Evolutionary conservation across 345 rosid genomes (phyloP).

Genomic region (Trapa bicornis): DNA sequence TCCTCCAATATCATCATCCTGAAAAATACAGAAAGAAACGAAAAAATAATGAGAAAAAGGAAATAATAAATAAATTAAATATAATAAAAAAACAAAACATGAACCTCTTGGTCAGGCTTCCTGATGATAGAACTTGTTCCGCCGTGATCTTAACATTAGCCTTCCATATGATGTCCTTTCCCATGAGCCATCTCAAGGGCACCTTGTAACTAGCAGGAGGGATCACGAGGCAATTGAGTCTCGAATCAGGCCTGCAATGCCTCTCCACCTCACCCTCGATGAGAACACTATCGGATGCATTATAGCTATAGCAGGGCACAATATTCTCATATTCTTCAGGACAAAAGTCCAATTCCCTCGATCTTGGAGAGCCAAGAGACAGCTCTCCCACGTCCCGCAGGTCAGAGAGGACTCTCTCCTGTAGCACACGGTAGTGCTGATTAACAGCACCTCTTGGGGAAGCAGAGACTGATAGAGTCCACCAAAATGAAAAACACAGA

Average conservation of each 20-base stretch:
- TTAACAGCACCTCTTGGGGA: slow-evolving; percentile 57
- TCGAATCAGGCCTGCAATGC: slow-evolving; percentile 40
- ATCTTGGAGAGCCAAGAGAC: slow-evolving; percentile 58
- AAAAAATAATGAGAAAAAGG: neutral
- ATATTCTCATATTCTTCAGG: slow-evolving; percentile 48
- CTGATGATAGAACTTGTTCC: slow-evolving; percentile 88
- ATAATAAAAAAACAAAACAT: slow-evolving; percentile 3
- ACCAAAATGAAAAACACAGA: slow-evolving; percentile 79
- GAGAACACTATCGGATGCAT: slow-evolving; percentile 31
- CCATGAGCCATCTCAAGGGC: slow-evolving; percentile 97
- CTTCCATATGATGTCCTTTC: slow-evolving; percentile 88
- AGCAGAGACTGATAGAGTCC: slow-evolving; percentile 73
- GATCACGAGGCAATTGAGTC: slow-evolving; percentile 51
- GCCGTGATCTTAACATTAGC: slow-evolving; percentile 81
- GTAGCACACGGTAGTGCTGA: slow-evolving; percentile 73
- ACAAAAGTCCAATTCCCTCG: slow-evolving; percentile 72
- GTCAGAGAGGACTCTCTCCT: slow-evolving; percentile 80
- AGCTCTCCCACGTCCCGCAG: slow-evolving; percentile 88
- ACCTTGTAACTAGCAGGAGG: slow-evolving; percentile 68
- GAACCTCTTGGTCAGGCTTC: slow-evolving; percentile 89
- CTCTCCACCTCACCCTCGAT: slow-evolving; percentile 54
- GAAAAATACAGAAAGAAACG: slow-evolving; percentile 8
- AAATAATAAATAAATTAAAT: neutral
- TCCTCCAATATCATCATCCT: slow-evolving; percentile 99
- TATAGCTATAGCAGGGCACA: slow-evolving; percentile 82